These are phyloP conservation scores for Rubus parviflorus DNA, from an alignment of 306 rosid species.

Conservation along the genomic window DNA sequence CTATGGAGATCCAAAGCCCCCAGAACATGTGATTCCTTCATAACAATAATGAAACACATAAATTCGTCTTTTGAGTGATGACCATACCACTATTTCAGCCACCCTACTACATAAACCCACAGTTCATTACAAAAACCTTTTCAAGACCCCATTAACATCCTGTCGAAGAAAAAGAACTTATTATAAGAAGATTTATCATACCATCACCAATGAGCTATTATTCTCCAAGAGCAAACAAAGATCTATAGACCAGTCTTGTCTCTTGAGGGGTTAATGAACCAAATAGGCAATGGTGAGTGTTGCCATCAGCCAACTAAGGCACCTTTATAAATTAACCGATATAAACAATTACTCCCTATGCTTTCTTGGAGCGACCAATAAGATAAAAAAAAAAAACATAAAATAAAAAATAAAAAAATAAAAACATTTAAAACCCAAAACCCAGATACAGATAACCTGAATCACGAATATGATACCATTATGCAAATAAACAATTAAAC, in stretches of 20 bases:
- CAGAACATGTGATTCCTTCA: neutral
- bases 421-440: too few relatives aligned
- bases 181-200: neutral
- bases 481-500: neutral
- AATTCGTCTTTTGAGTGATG: neutral
- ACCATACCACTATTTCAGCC: too few relatives aligned
- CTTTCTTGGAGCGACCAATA: neutral
- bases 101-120: neutral
- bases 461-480: neutral
- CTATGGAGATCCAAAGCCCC: neutral
- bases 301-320: neutral
- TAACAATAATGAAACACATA: neutral
- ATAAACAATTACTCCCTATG: neutral
- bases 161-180: neutral
- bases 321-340: neutral
- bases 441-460: neutral
- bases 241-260: neutral
- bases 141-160: neutral
- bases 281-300: neutral
- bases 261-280: neutral
- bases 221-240: neutral
- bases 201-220: neutral
- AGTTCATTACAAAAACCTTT: neutral
- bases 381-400: neutral
- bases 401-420: too few relatives aligned